These are phyloP conservation scores for Arabidopsis suecica DNA, from an alignment of 345 rosid genomes.

Conservation along the genomic window DNA sequence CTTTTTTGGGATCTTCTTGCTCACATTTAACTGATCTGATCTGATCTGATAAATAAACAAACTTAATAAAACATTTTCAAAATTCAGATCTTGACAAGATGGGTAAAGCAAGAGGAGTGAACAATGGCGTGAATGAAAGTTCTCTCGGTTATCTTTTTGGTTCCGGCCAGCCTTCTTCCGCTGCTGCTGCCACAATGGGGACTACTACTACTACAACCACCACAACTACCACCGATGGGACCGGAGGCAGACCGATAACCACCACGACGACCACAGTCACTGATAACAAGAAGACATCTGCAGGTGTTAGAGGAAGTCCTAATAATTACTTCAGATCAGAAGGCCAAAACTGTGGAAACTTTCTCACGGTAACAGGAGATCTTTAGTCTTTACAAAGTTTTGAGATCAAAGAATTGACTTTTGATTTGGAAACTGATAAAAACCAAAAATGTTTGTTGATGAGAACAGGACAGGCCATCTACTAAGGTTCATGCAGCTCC, in stretches of 20 bases:
- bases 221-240: slow-evolving; percentile 47
- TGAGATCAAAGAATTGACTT: not conserved
- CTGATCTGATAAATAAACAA: slow-evolving; percentile 20
- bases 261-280: slow-evolving; percentile 52
- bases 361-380: slow-evolving; percentile 59
- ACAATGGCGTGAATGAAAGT: slow-evolving; percentile 92
- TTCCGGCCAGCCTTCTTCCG: slow-evolving; percentile 56
- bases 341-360: slow-evolving; percentile 87
- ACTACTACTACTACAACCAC: slow-evolving; percentile 47
- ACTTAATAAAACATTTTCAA: not conserved
- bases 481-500: slow-evolving; percentile 68
- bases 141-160: slow-evolving; percentile 89
- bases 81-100: slow-evolving; percentile 40
- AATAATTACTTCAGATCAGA: slow-evolving; percentile 83
- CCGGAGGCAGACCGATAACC: slow-evolving; percentile 42
- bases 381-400: not conserved
- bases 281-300: slow-evolving; percentile 61
- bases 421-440: slow-evolving; percentile 17
- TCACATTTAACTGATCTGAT: slow-evolving; percentile 19
- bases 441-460: not conserved
- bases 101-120: slow-evolving; percentile 69
- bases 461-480: slow-evolving; percentile 58
- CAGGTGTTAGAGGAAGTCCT: slow-evolving; percentile 68
- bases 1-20: slow-evolving; percentile 18
- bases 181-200: slow-evolving; percentile 44